phyloP scores from a whole-genome alignment of 148 eudicot species.

The Vaccinium corymbosum region DNA sequence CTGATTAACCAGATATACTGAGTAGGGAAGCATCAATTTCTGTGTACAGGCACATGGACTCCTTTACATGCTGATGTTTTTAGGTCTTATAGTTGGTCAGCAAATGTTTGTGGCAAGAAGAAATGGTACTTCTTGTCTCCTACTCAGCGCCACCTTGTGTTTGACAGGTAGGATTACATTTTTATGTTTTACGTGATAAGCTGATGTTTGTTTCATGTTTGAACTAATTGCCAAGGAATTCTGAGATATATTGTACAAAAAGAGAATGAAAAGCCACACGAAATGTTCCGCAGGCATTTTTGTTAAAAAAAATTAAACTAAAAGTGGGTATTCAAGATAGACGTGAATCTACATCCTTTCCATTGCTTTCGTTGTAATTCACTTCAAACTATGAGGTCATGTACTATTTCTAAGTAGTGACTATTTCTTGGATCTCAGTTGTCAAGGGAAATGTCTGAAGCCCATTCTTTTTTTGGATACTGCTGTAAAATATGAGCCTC shows the following conservation, averaged over 20 bases:
- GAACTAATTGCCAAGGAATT: not conserved
- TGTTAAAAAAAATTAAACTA: not conserved
- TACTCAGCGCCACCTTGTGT: slow-evolving; percentile 67
- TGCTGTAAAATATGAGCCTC: not conserved
- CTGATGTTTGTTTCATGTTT: not conserved
- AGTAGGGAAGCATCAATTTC: slow-evolving; percentile 8
- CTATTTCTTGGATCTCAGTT: not conserved
- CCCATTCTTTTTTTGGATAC: not conserved
- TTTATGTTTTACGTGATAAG: slow-evolving; percentile 1
- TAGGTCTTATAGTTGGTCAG: slow-evolving; percentile 99
- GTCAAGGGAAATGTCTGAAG: not conserved
- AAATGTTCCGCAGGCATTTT: not conserved
- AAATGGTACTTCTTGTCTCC: slow-evolving; percentile 90
- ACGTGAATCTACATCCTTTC: not conserved
- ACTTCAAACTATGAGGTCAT: not conserved
- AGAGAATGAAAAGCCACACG: not conserved
- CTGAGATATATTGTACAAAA: not conserved
- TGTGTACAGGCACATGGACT: slow-evolving; percentile 91
- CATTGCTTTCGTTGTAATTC: not conserved
- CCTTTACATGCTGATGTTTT: slow-evolving; percentile 99
- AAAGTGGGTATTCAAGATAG: not conserved
- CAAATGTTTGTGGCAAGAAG: slow-evolving; percentile 92
- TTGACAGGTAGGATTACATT: slow-evolving; percentile 63
- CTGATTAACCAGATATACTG: not conserved
- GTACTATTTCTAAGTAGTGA: not conserved